phyloP scores from a whole-genome alignment of 1,284 basidiomycete genomes.

The Bondarzewia mesenterica region DNA sequence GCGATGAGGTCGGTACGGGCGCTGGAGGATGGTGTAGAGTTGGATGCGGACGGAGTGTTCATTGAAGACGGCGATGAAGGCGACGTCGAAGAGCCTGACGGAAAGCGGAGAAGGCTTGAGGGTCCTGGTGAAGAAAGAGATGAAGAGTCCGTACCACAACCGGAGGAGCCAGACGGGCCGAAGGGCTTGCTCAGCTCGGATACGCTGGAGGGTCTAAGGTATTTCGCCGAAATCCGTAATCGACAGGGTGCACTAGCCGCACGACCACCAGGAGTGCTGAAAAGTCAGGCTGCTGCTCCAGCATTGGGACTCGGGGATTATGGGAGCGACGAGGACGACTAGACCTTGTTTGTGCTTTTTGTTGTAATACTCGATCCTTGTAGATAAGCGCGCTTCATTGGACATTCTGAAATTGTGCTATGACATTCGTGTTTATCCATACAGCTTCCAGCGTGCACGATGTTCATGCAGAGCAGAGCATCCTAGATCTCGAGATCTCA shows the following conservation, averaged over 20 bases:
- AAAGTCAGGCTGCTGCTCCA: slow-evolving; percentile 25
- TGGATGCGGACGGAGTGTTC: slow-evolving; percentile 29
- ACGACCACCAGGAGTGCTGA: slow-evolving; percentile 18
- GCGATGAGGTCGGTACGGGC: slow-evolving; percentile 78
- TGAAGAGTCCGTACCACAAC: slow-evolving; percentile 17
- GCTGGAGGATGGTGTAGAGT: slow-evolving; percentile 70
- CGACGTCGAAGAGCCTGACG: slow-evolving; percentile 16
- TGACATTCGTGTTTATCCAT: no score
- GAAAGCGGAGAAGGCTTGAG: slow-evolving; percentile 21
- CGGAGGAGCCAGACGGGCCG: slow-evolving; percentile 23
- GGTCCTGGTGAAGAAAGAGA: slow-evolving; percentile 23
- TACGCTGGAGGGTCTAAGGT: slow-evolving; percentile 79
- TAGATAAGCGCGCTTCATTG: no score
- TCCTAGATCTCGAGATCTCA: no score
- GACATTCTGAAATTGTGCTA: no score
- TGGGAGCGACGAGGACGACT: slow-evolving; percentile 63
- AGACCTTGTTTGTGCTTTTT: no score
- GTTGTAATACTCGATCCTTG: no score
- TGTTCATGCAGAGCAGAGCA: no score
- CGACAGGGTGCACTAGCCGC: slow-evolving; percentile 33
- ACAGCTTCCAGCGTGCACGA: no score
- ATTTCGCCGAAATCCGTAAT: slow-evolving; percentile 75
- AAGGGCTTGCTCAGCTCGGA: slow-evolving; percentile 67
- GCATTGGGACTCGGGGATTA: slow-evolving; percentile 62
- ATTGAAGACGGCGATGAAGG: slow-evolving; percentile 23